phyloP scores from a whole-genome alignment of 2,329 filamentous ascomycete species.

The Botrytis sinoallii region DNA sequence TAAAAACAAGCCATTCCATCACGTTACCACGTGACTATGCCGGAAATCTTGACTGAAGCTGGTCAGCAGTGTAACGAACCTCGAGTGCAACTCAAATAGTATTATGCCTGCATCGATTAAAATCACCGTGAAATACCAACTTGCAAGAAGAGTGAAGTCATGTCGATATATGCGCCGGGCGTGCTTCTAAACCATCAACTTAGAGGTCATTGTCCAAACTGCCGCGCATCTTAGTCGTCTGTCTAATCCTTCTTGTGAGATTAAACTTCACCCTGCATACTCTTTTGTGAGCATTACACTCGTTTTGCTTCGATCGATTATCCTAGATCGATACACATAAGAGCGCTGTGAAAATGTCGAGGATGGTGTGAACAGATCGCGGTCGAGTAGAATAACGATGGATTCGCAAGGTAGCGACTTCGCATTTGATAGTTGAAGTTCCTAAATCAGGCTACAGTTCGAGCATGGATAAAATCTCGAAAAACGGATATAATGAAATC shows the following conservation, averaged over 20 bases:
- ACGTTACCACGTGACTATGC: background rate
- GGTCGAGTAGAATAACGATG: background rate
- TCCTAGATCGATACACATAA: background rate
- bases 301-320: background rate
- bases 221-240: background rate
- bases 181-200: background rate
- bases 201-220: background rate
- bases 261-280: too few species aligned
- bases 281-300: background rate
- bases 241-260: background rate
- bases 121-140: rapidly evolving
- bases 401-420: background rate
- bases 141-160: background rate
- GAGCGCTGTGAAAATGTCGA: background rate
- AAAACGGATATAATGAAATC: background rate
- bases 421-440: background rate
- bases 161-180: background rate
- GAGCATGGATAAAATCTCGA: background rate
- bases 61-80: background rate
- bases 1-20: too few species aligned
- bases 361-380: background rate
- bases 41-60: background rate
- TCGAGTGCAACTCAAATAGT: background rate
- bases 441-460: background rate
- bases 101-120: background rate